These are phyloP conservation scores for Cenchrus americanus DNA, from an alignment of 176 grass and related monocot species.

Conservation along the genomic window DNA sequence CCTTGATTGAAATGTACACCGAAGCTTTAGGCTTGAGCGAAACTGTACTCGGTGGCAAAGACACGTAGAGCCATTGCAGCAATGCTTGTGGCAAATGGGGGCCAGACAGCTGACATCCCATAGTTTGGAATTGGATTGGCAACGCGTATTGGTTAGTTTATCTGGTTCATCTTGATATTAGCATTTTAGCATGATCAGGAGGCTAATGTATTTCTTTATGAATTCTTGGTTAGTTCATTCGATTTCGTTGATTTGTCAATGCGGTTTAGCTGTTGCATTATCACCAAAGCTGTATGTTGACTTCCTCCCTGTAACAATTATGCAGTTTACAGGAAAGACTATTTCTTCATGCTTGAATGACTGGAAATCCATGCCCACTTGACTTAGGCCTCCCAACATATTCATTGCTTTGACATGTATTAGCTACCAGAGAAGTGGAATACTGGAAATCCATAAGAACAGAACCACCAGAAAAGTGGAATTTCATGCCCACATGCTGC, in stretches of 20 bases:
- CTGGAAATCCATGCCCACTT: too few relatives aligned
- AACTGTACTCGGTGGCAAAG: background rate
- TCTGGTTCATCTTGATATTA: background rate
- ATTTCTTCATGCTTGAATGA: background rate
- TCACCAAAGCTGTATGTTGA: background rate
- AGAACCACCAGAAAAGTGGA: background rate
- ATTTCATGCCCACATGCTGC: constrained; percentile 2
- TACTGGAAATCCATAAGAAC: constrained; percentile 2
- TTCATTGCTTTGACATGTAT: background rate
- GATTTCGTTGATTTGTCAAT: background rate
- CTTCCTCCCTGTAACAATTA: background rate
- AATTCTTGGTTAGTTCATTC: background rate
- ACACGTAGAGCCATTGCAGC: background rate
- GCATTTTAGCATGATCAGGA: background rate
- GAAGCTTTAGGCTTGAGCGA: background rate
- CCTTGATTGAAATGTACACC: background rate
- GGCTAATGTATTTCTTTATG: background rate
- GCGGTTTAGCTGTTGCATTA: background rate
- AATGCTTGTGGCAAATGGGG: background rate
- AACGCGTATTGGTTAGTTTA: background rate
- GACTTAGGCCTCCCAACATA: constrained; percentile 1
- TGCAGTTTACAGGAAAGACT: background rate
- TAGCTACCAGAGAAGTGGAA: background rate
- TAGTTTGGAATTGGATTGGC: background rate
- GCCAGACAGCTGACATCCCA: background rate